Base-by-base conservation (phyloP, 768 basidiomycete species). In the Suillus cothurnatus region DNA sequence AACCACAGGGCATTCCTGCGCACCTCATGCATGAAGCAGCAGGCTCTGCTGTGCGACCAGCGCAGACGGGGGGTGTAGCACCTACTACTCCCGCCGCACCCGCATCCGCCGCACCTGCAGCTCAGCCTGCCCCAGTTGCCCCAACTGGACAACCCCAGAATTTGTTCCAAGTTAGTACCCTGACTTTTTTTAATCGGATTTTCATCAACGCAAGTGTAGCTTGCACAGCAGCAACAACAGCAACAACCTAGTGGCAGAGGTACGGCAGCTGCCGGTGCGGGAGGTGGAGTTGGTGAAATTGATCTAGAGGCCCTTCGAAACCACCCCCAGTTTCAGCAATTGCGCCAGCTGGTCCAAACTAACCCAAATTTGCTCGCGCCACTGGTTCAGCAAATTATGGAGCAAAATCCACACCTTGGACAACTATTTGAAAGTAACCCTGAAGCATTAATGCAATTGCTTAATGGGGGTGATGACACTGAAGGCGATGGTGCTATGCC, bases 331-430 rank as follows among this genome's bases (percentile, higher is more conserved):
- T 82, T 97, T 28, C 83, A 82, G 49, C 89, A 92, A 69, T 76
- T 98, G 39, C 89, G 93, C 39, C 79, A 92, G 64, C 76, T 93
- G 68, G 84, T 94, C 56, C 78, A 79, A 49, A 82, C 90, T 67
- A 95, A 99, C 73, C 97, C 97, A 0, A 87, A 81, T 8, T 69
- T 91, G 58, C 74, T 94, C 43, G 95, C 95, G 73, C 85, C 89
- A 0, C 64, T 97, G 60, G 81, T 99, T 45, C 95, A 98, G 74
- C 92, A 95, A 74, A 82, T 99, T 61, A 87, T 87, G 2, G 72
- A 76, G 12, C 77, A 78, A 58, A 95, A 98, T 77, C 97, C 97
- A 0, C 82, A 81, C 23, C 80, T 98, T 45, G 91, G 88, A 0
- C 86, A 91, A 67, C 41, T 80, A 60, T 80, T 98, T 61, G 86